phyloP scores from a whole-genome alignment of 1,284 basidiomycete species.

The Tylopilus sp. region DNA sequence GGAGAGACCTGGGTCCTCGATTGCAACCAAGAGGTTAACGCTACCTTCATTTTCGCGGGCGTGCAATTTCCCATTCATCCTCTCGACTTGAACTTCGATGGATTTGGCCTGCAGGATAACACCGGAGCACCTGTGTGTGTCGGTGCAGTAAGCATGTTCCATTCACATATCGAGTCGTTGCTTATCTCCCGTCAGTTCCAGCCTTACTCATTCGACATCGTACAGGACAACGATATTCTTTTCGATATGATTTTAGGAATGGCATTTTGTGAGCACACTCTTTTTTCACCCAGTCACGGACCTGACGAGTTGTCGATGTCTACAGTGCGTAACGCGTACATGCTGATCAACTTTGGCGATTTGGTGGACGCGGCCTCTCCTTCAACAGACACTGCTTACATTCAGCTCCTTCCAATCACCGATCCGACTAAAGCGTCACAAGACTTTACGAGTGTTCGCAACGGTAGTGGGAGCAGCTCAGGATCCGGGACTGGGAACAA shows the following conservation, averaged over 20 bases:
- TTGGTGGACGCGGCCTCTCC: constrained; percentile 43
- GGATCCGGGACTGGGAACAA: background rate
- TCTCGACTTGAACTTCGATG: constrained; percentile 40
- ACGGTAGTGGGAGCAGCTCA: background rate
- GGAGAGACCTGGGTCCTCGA: constrained; percentile 56
- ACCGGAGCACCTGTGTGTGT: constrained; percentile 41
- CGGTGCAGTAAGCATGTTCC: constrained; percentile 41
- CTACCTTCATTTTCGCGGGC: constrained; percentile 57
- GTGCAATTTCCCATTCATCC: constrained; percentile 57
- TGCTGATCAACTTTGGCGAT: constrained; percentile 59
- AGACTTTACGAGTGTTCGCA: constrained; percentile 22
- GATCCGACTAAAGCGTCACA: constrained; percentile 32
- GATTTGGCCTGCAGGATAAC: constrained; percentile 27
- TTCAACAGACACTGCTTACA: constrained; percentile 44
- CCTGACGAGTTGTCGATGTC: background rate
- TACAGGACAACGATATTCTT: constrained; percentile 40
- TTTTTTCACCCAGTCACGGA: background rate
- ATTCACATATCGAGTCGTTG: background rate
- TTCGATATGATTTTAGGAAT: constrained; percentile 47
- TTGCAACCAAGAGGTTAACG: constrained; percentile 56
- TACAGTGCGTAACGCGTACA: constrained; percentile 54
- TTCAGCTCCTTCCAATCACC: constrained; percentile 58
- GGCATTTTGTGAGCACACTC: constrained; percentile 46
- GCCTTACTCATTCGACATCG: constrained; percentile 40
- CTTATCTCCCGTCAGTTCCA: constrained; percentile 41